Conservation (phyloP, 352 stramenopile species). For the Pythium phragmiticola region DNA sequence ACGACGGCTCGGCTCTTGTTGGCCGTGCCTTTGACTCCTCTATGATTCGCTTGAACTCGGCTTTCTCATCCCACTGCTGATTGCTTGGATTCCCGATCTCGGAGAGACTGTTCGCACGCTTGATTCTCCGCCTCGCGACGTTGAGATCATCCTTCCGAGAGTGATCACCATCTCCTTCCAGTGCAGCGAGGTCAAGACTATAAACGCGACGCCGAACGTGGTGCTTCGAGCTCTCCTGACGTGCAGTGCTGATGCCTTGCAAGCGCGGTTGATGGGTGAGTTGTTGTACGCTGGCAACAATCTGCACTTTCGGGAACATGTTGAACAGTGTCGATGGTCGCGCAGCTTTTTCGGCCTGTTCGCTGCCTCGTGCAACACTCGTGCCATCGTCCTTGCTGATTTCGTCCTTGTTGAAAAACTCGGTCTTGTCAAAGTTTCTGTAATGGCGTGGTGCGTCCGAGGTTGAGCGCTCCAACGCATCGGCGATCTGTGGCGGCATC, state of each 20-base stretch:
- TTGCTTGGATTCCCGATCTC: conserved; percentile 69
- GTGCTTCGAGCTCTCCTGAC: conserved; percentile 14
- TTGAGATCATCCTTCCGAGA: conserved; percentile 28
- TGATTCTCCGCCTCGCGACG: conserved; percentile 40
- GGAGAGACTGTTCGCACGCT: conserved; percentile 65
- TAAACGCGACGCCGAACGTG: conserved; percentile 46
- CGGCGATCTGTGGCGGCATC: conserved; percentile 73
- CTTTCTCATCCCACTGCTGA: conserved; percentile 63
- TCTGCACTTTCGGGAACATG: conserved; percentile 87
- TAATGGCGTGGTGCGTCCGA: conserved; percentile 54
- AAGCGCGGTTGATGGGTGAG: conserved; percentile 69
- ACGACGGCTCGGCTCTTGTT: conserved; percentile 39
- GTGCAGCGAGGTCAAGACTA: conserved; percentile 49
- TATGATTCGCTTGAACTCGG: conserved; percentile 71
- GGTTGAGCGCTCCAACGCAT: conserved; percentile 61
- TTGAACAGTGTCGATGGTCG: conserved; percentile 59
- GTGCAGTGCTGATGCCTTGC: conserved; percentile 31
- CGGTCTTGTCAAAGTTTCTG: conserved; percentile 60
- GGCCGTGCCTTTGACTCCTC: conserved; percentile 63
- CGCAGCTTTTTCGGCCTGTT: conserved; percentile 50
- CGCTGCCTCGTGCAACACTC: conserved; percentile 34
- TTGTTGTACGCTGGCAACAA: conserved; percentile 77
- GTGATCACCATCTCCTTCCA: conserved; percentile 37
- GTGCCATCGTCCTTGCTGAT: conserved; percentile 57
- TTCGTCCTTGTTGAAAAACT: conserved; percentile 79